These are phyloP conservation scores for Amphicarpaea edgeworthii DNA, from an alignment of 306 rosid genomes.

Conservation along the genomic window DNA sequence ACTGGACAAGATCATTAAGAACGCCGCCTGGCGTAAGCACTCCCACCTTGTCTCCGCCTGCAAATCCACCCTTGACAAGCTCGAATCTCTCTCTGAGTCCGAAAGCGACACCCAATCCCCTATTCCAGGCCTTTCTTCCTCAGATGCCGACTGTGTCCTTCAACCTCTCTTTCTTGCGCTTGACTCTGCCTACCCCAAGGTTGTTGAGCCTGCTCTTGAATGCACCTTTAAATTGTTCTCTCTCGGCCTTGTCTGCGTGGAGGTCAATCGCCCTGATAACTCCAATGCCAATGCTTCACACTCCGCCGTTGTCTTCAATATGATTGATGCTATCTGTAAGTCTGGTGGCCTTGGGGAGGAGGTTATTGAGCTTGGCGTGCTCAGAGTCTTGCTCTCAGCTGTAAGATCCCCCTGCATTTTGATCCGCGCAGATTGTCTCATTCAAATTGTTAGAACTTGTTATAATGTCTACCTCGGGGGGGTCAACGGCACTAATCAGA, in stretches of 20 bases:
- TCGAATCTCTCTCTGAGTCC: conserved; percentile 76
- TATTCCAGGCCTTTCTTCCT: conserved; percentile 64
- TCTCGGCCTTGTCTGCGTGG: conserved; percentile 77
- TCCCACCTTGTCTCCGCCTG: conserved; percentile 90
- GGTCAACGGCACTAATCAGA: conserved; percentile 93
- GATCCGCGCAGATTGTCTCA: conserved; percentile 85
- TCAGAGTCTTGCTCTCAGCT: conserved; percentile 81
- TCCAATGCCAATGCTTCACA: conserved; percentile 42
- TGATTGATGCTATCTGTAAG: conserved; percentile 81
- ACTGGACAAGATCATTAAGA: conserved; percentile 91
- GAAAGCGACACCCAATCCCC: conserved; percentile 65
- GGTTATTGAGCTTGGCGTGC: conserved; percentile 79
- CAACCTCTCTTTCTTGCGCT: conserved; percentile 84
- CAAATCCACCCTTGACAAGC: conserved; percentile 91
- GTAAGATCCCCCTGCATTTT: conserved; percentile 78
- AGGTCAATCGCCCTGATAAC: conserved; percentile 65
- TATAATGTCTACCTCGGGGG: conserved; percentile 98
- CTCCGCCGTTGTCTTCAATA: conserved; percentile 52
- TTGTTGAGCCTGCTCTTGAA: conserved; percentile 95
- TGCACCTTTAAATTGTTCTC: conserved; percentile 91
- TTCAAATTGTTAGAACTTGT: conserved; percentile 87
- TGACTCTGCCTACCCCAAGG: conserved; percentile 81
- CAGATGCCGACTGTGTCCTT: conserved; percentile 79
- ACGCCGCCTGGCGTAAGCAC: conserved; percentile 99
- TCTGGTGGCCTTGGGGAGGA: conserved; percentile 89